A percentile compares a stretch with the other conserved stretches of the same genome.
These are phyloP conservation scores for Aspergillus niger DNA, from an alignment of 2,329 filamentous ascomycete species.

Conservation along the genomic window DNA sequence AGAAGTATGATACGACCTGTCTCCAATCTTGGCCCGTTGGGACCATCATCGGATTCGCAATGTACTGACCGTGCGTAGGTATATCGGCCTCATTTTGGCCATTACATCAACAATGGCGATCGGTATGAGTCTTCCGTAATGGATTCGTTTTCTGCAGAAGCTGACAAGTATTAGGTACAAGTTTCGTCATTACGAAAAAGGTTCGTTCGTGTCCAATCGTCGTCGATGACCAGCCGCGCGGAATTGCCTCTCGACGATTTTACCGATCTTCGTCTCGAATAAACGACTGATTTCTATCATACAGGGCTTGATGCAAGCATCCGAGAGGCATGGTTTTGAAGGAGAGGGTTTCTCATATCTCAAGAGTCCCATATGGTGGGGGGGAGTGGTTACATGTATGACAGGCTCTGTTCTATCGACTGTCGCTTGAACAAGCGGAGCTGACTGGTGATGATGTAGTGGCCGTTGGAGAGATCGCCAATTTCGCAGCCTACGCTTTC, in stretches of 20 bases:
- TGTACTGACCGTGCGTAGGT: constrained; percentile 34
- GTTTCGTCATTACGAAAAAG: constrained; percentile 99
- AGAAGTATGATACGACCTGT: constrained; percentile 39
- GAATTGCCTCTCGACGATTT: constrained; percentile 11
- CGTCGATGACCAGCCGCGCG: constrained; percentile 5
- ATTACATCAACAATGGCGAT: constrained; percentile 53
- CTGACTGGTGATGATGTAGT: constrained; percentile 57
- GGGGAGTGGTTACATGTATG: constrained; percentile 84
- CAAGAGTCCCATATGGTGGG: constrained; percentile 96
- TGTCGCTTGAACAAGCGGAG: constrained; percentile 7
- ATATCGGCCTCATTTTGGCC: constrained; percentile 50
- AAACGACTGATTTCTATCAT: constrained; percentile 23
- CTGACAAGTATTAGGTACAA: constrained; percentile 66
- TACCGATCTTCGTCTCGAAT: constrained; percentile 9
- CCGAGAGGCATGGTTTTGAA: constrained; percentile 90
- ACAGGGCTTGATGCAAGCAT: constrained; percentile 85
- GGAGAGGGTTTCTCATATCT: constrained; percentile 95
- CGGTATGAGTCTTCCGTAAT: constrained; percentile 32
- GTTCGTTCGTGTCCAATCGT: constrained; percentile 51
- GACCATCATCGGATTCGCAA: constrained; percentile 23
- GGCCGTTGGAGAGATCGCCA: constrained; percentile 89
- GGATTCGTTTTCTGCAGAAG: neutral
- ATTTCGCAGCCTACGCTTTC: constrained; percentile 97
- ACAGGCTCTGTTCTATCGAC: constrained; percentile 13
- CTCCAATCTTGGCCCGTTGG: constrained; percentile 7